Percentiles rank a stretch among this genome's conserved stretches.
phyloP scores from a whole-genome alignment of 1,139 yeast genomes.

The Suhomyces bolitotheri region DNA sequence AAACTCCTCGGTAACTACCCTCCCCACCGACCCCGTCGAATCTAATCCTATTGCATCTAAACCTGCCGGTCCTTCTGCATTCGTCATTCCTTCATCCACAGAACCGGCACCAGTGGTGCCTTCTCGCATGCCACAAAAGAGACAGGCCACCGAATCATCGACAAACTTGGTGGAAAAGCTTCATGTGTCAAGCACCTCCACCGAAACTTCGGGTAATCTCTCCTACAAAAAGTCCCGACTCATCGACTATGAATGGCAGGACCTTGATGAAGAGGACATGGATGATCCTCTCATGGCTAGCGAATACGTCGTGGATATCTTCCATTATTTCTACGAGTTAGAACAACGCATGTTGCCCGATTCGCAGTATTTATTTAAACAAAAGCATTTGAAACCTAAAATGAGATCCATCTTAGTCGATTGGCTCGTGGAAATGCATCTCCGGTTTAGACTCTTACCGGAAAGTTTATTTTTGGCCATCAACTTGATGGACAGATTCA shows the following conservation, averaged over 20 bases:
- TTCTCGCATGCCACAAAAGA: slow-evolving; percentile 53
- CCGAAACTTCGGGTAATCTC: slow-evolving; percentile 16
- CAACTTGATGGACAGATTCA: slow-evolving; percentile 87
- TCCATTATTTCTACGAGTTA: slow-evolving; percentile 71
- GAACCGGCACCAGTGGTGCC: slow-evolving; percentile 23
- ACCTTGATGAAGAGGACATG: slow-evolving; percentile 84
- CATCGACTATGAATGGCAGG: slow-evolving; percentile 75
- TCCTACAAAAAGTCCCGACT: slow-evolving; percentile 35
- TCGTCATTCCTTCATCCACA: slow-evolving; percentile 1
- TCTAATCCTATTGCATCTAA: slow-evolving; percentile 1
- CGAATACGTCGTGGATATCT: slow-evolving; percentile 88
- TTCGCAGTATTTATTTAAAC: slow-evolving; percentile 70
- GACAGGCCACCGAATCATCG: slow-evolving; percentile 58
- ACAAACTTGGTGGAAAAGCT: slow-evolving; percentile 51
- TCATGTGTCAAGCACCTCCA: slow-evolving; percentile 17
- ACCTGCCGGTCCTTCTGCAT: not conserved
- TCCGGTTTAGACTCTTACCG: slow-evolving; percentile 81
- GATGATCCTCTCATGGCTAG: slow-evolving; percentile 95
- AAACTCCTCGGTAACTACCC: not conserved
- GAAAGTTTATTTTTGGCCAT: slow-evolving; percentile 89
- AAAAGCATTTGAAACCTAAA: slow-evolving; percentile 74
- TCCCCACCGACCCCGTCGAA: not conserved
- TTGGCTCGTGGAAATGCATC: slow-evolving; percentile 93
- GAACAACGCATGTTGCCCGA: slow-evolving; percentile 80
- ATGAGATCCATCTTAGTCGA: slow-evolving; percentile 90